Evolutionary conservation across 2,329 filamentous ascomycete species (phyloP).

Genomic region (Fusarium anthophilum): DNA sequence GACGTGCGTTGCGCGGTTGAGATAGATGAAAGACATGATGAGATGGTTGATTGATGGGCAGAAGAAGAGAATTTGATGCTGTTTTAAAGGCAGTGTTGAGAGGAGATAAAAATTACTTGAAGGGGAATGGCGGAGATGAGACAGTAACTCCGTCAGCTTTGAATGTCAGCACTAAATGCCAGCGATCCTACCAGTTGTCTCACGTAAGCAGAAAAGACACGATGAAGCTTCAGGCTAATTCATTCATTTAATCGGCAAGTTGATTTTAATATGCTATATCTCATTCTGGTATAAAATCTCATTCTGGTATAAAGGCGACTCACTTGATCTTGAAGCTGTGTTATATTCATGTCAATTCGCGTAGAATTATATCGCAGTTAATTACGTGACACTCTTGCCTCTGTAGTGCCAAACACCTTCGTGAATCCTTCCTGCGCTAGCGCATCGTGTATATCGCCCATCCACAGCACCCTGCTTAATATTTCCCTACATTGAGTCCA

Average conservation of each 20-base stretch:
- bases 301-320: too few species aligned
- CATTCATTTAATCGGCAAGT: too few species aligned
- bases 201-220: not conserved
- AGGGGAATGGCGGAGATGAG: not conserved
- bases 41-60: rapidly evolving
- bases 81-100: not conserved
- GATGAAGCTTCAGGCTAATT: too few species aligned
- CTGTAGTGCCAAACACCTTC: rapidly evolving
- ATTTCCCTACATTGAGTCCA: not conserved
- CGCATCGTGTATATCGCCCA: rapidly evolving
- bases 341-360: rapidly evolving
- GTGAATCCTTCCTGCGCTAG: rapidly evolving
- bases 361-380: not conserved
- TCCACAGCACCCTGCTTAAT: rapidly evolving
- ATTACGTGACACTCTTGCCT: too few species aligned
- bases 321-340: rapidly evolving
- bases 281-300: too few species aligned
- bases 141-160: not conserved
- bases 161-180: not conserved
- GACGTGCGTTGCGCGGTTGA: not conserved
- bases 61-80: rapidly evolving
- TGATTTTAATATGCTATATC: too few species aligned
- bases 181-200: not conserved
- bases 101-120: not conserved
- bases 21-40: not conserved